Evolutionary conservation across 192 early-diverging fungal genomes (phyloP), one percentile per base, ranked within the genome.

Genomic region (Spinellus fusiger): DNA sequence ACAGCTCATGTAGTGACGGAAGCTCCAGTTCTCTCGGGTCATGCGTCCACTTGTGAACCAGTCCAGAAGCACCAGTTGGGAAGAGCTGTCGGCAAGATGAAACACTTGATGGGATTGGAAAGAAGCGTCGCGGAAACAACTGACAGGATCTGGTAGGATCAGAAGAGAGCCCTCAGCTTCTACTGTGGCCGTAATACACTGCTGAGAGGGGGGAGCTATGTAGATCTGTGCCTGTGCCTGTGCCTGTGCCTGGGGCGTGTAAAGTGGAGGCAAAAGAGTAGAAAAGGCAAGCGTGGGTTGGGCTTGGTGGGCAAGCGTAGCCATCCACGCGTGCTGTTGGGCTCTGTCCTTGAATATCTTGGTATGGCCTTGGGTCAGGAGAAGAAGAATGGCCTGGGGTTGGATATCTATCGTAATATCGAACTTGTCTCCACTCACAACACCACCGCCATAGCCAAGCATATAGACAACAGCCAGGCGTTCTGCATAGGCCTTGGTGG

Each of bases 291-390:
- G 38, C 0, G 57, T 54, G 5, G 64, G 56, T 29, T 59, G 48
- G 20, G 38, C 13, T 33, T 28, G 44, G 22, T 53, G 56, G 13
- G 20, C 51, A 18, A 61, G 31, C 40, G 35, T 51, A 5, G 56
- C 55, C 29, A 53, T 50, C 57, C 37, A 54, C 48, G 66, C 66
- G 31, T 68, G 66, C n/a, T 74, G 68, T 4, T 68, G 66, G 3
- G 60, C 34, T 2, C 80, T 76, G 53, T 74, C 61, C 55, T 85
- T 85, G 68, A 80, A 96, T 15, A 96, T 86, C 65, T 94, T 94
- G 49, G 92, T 94, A 29, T 83, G 86, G 5, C 87, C 91, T 65
- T 93, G 90, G 1, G 91, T 91, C 27, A 93, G 68, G 13, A 96
- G 63, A 15, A 87, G 49, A 15, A 96, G 68, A 9, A 73, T 77